These are phyloP conservation scores for Ophiocordyceps camponoti-rufipedis DNA, from an alignment of 2,329 filamentous ascomycete genomes.

Conservation along the genomic window DNA sequence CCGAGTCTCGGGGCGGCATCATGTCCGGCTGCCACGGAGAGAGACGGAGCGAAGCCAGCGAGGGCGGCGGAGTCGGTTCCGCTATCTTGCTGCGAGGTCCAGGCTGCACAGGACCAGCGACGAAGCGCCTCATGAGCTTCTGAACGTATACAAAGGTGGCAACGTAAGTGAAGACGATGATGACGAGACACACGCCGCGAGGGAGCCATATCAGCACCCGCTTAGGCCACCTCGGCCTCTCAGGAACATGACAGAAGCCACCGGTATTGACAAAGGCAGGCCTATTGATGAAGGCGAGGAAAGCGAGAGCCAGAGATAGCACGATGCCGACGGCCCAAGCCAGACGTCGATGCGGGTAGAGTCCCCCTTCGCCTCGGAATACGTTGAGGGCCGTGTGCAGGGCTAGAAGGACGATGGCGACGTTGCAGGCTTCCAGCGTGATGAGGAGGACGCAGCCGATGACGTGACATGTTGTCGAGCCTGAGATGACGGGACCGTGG, in stretches of 20 bases:
- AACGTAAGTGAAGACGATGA: constrained; percentile 46
- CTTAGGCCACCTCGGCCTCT: constrained; percentile 49
- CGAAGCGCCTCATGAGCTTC: constrained; percentile 22
- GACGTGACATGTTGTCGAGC: constrained; percentile 43
- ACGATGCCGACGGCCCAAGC: constrained; percentile 39
- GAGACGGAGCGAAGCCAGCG: not conserved
- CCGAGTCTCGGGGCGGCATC: not conserved
- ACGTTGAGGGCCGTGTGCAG: constrained; percentile 57
- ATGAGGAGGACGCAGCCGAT: constrained; percentile 49
- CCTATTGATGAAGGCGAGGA: constrained; percentile 42
- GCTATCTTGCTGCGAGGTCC: not conserved
- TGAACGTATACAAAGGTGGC: constrained; percentile 54
- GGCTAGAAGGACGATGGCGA: constrained; percentile 54
- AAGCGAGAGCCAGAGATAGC: constrained; percentile 40
- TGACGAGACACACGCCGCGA: constrained; percentile 47
- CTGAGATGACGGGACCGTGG: constrained; percentile 27
- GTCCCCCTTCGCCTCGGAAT: constrained; percentile 42
- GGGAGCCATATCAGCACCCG: constrained; percentile 55
- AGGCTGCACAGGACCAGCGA: constrained; percentile 2
- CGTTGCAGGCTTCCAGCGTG: constrained; percentile 53
- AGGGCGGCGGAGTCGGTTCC: not conserved
- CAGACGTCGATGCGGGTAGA: constrained; percentile 46
- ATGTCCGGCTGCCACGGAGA: not conserved
- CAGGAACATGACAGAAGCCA: constrained; percentile 52
- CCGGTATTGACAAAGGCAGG: constrained; percentile 42